Percentiles rank a stretch among this genome's conserved stretches.
phyloP scores from a whole-genome alignment of 1,139 yeast genomes.

The Candida sp. region DNA sequence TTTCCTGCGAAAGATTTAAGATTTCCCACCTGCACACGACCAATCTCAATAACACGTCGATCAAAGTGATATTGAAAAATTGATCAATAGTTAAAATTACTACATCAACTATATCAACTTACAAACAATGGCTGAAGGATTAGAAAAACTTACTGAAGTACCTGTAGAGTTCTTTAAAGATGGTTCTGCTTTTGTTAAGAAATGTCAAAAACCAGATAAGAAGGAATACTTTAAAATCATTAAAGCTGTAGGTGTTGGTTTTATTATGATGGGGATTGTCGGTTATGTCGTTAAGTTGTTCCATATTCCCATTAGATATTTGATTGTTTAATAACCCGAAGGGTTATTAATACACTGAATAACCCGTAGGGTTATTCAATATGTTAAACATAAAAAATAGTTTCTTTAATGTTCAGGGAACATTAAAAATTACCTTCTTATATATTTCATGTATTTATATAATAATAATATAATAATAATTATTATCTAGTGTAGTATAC shows the following conservation, averaged over 20 bases:
- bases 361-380: too few species aligned
- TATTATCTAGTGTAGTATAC: too few species aligned
- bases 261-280: constrained; percentile 95
- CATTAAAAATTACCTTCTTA: too few species aligned
- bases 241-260: constrained; percentile 96
- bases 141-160: constrained; percentile 83
- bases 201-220: constrained; percentile 90
- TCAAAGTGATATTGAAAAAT: neutral
- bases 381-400: too few species aligned
- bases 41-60: neutral
- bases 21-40: neutral
- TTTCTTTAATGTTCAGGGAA: too few species aligned
- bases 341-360: too few species aligned
- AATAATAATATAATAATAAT: too few species aligned
- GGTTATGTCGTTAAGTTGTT: constrained; percentile 94
- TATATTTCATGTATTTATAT: too few species aligned
- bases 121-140: constrained; percentile 63
- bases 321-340: constrained; percentile 92
- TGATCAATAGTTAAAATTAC: too few species aligned
- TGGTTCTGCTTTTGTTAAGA: constrained; percentile 82
- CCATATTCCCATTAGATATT: constrained; percentile 96
- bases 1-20: too few species aligned
- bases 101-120: too few species aligned
- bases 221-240: constrained; percentile 87
- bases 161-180: constrained; percentile 92